Evolutionary conservation across 2,329 filamentous ascomycete genomes (phyloP), one percentile per base, ranked within the genome.

Genomic region (Microdochium trichocladiopsis): DNA sequence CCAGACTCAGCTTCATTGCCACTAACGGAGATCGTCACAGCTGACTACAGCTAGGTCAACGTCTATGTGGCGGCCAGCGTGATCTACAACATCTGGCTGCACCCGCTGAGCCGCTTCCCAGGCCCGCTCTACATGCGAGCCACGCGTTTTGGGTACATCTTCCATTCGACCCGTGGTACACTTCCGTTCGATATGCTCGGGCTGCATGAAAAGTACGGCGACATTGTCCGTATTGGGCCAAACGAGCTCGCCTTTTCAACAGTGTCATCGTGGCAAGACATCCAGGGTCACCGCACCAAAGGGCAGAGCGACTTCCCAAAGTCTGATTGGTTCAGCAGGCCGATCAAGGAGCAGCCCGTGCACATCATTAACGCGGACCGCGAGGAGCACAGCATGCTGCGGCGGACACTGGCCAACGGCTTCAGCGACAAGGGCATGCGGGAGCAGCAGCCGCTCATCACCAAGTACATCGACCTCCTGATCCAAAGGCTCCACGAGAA

Each of bases 391-490:
- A 56, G 54, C 12, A 51, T 60, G 24, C 52, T 71, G 47, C 62
- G 70, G 11, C 57, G 68, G 4, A 63, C 66, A 33, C 61, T 74
- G 47, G 64, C 69, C 3, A 68, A 71, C 53, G 71, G 69, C 12
- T 74, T 74, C 59, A 64, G 63, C 51, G 65, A 72, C 25, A 58
- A 66, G 52, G 58, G 65, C 51, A 66, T 74, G 68, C 64, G 69
- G 10, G 70, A 65, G 28, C 71, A 74, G 56, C 70, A 72, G 53
- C 67, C 66, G 24, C 63, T 72, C 50, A 71, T 75, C 51, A 59
- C 58, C 22, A 57, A 56, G 9, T 72, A 73, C 53, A 63, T 72
- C 2, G 61, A 72, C 51, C 57, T 70, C 47, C 55, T 73, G 33
- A 60, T 71, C 18, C 50, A 57, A 52, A 54, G 61, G 50, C 49